phyloP scores from a whole-genome alignment of 2,329 filamentous ascomycete species.

The Botrytis hyacinthi region DNA sequence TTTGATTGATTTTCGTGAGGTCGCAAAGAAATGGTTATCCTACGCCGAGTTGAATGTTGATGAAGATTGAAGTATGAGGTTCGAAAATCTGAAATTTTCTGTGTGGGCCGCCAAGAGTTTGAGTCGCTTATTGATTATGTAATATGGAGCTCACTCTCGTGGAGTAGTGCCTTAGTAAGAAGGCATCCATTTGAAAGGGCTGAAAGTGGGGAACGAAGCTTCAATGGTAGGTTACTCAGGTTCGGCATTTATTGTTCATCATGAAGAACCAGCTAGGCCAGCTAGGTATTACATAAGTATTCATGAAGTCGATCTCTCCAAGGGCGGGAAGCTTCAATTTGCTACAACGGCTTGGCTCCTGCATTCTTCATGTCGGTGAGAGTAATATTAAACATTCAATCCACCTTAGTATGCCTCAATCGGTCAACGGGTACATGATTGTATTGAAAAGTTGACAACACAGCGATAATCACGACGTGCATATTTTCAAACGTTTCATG shows the following conservation, averaged over 20 bases:
- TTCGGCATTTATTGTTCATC: not conserved
- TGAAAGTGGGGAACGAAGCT: not conserved
- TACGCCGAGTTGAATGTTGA: constrained; percentile 41
- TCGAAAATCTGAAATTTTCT: constrained; percentile 19
- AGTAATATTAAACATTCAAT: not conserved
- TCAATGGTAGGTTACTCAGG: not conserved
- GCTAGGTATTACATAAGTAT: not conserved
- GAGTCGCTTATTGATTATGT: not conserved
- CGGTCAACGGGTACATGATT: not conserved
- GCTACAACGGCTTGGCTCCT: not conserved
- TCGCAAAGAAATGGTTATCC: constrained; percentile 70
- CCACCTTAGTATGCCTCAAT: not conserved
- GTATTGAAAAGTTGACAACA: not conserved
- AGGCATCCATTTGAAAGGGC: not conserved
- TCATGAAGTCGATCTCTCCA: not conserved
- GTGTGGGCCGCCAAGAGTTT: constrained; percentile 33
- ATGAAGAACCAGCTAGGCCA: not conserved
- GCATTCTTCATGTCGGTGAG: constrained; percentile 1
- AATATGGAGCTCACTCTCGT: not conserved
- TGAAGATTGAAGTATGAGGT: constrained; percentile 9
- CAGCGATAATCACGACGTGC: not conserved
- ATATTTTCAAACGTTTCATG: not conserved
- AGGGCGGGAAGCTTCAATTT: not conserved
- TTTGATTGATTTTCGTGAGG: constrained; percentile 47
- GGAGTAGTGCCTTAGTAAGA: not conserved